Conservation (phyloP, 73 alveolate species). For the Symbiodinium pilosum region DNA sequence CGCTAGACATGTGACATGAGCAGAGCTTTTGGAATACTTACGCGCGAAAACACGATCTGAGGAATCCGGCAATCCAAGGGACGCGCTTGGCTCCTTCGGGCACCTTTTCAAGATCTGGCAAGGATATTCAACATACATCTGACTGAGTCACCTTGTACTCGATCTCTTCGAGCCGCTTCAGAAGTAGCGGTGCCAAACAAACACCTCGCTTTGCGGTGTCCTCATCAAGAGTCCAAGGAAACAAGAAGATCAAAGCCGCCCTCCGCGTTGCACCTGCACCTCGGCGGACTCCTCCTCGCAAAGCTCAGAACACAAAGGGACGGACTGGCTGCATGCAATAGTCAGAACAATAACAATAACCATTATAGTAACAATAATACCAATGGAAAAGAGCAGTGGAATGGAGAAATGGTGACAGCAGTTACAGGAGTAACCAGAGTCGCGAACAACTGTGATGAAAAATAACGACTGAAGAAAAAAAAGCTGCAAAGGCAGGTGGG, state of each 20-base stretch:
- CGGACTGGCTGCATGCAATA: too few relatives aligned
- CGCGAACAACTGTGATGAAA: neutral
- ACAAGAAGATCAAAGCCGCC: too few relatives aligned
- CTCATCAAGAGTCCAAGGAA: neutral
- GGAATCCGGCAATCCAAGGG: slow-evolving; percentile 61
- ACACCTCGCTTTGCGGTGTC: slow-evolving; percentile 47
- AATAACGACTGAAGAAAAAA: too few relatives aligned
- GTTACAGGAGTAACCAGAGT: neutral
- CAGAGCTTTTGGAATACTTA: too few relatives aligned
- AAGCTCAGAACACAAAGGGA: neutral
- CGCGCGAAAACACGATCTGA: neutral
- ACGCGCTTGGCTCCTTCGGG: slow-evolving; percentile 94
- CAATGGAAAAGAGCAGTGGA: neutral
- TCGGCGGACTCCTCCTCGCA: neutral
- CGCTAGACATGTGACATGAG: neutral
- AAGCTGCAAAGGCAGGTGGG: too few relatives aligned
- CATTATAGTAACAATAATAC: too few relatives aligned
- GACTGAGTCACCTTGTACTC: slow-evolving; percentile 94
- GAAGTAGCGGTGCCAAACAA: slow-evolving; percentile 57
- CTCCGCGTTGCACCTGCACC: neutral
- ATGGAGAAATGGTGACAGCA: neutral
- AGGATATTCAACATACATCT: too few relatives aligned
- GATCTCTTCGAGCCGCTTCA: slow-evolving; percentile 39
- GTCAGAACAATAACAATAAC: too few relatives aligned
- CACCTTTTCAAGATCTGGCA: slow-evolving; percentile 18